These are phyloP conservation scores for Aspergillus sp. DNA, from an alignment of 2,329 filamentous ascomycete species.

Conservation along the genomic window DNA sequence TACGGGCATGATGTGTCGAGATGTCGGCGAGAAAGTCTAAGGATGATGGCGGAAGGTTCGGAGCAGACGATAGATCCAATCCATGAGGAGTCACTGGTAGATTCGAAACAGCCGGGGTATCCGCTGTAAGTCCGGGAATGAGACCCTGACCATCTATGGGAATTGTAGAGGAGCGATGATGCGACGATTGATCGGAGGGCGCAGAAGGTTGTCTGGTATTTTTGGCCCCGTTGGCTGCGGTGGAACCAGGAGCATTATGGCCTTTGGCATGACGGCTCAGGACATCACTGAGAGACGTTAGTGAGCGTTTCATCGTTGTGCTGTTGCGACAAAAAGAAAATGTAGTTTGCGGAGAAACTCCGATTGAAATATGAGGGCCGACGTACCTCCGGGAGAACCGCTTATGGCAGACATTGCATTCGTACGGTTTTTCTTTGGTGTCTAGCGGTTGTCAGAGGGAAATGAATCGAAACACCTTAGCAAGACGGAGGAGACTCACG, in stretches of 20 bases:
- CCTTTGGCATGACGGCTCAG: slow-evolving; percentile 52
- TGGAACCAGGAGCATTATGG: slow-evolving; percentile 34
- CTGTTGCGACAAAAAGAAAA: not conserved
- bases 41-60: slow-evolving; percentile 33
- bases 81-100: slow-evolving; percentile 19
- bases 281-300: slow-evolving; percentile 40
- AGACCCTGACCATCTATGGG: slow-evolving; percentile 15
- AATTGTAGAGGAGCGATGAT: slow-evolving; percentile 23
- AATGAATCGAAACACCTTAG: no score
- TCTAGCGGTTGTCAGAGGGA: slow-evolving; percentile 32
- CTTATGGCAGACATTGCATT: slow-evolving; percentile 54
- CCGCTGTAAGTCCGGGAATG: slow-evolving; percentile 12
- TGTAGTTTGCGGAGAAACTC: not conserved
- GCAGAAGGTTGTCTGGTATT: slow-evolving; percentile 29
- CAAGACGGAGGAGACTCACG: slow-evolving; percentile 39
- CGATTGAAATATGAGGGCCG: not conserved
- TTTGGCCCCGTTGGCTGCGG: slow-evolving; percentile 19
- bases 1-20: slow-evolving; percentile 32
- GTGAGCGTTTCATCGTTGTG: not conserved
- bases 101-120: slow-evolving; percentile 14
- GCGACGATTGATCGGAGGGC: slow-evolving; percentile 22
- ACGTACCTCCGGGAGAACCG: slow-evolving; percentile 53
- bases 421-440: slow-evolving; percentile 54
- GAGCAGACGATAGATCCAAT: slow-evolving; percentile 26
- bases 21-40: slow-evolving; percentile 40